Base-by-base conservation (phyloP, 148 eudicot species). In the Cornus florida region DNA sequence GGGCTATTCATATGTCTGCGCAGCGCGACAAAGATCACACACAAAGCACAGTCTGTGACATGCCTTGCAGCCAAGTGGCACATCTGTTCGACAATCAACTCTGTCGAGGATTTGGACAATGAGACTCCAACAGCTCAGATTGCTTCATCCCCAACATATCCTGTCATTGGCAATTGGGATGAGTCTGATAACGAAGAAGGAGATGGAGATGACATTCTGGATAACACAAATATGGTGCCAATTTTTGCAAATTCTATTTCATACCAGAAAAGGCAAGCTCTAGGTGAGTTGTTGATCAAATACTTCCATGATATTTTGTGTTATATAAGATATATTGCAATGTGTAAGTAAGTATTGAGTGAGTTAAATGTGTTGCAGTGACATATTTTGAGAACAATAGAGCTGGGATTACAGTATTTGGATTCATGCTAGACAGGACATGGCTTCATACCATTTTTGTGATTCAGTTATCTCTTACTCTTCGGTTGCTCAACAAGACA, bases 401-500 rank as follows among this genome's bases (percentile, higher is more conserved):
- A 78, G 90, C 98, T 0, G 98, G 98, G 28, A 91, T 95, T 50
- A 95, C 98, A 19, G 89, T 95, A 59, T 95, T 83, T 33, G 98
- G 98, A 16, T 92, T 91, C 83, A 93, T 93, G 97, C 78, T 95
- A 80, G 98, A 95, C 68, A 84, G 98, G 81, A 81, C 90, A 33
- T 90, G 83, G 76, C 92, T 95, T 11, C 98, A 89, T 69, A 86
- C 91, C 13, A 89, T 95, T 67, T 89, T 91, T 28, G 97, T 84
- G 3, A 88, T 95, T 38, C 89, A 95, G 76, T 77, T 95, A 73
- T 86, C 95, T 19, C 87, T 95, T 43, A 84, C 90, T 22, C 93
- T 95, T 39, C 93, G 98, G 98, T 86, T 95, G 84, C 91, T 95
- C 22, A 90, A 93, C 83, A 92, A 92, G 88, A 95, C 98, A 6